These are phyloP conservation scores for Pichiaceae sp. DNA, from an alignment of 1,139 yeast species.

Conservation along the genomic window DNA sequence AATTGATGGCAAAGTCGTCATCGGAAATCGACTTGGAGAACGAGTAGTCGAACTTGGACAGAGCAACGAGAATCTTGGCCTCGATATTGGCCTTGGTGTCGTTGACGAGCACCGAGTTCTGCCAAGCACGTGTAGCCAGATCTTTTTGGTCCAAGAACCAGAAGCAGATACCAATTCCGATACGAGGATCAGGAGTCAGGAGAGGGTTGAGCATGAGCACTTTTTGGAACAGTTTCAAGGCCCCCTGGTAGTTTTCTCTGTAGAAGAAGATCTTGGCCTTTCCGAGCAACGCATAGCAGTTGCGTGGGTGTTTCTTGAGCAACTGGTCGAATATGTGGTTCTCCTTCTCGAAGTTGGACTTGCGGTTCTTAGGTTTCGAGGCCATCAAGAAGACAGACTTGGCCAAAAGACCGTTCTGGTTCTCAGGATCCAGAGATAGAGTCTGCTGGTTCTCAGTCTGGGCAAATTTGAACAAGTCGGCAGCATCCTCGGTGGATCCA, in stretches of 20 bases:
- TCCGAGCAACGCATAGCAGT: constrained; percentile 73
- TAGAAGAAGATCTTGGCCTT: constrained; percentile 75
- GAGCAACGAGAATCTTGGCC: constrained; percentile 57
- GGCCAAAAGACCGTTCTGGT: constrained; percentile 16
- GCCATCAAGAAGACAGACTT: constrained; percentile 19
- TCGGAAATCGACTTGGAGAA: constrained; percentile 53
- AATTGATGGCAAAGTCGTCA: constrained; percentile 44
- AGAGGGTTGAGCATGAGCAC: constrained; percentile 70
- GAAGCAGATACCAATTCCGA: constrained; percentile 91
- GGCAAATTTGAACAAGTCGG: constrained; percentile 17
- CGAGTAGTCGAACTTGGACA: constrained; percentile 61
- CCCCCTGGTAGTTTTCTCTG: constrained; percentile 63
- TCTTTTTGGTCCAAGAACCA: constrained; percentile 78
- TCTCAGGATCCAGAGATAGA: constrained; percentile 13
- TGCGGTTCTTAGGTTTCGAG: constrained; percentile 14
- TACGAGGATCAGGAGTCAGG: constrained; percentile 83
- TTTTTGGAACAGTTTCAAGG: constrained; percentile 78
- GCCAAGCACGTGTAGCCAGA: constrained; percentile 80
- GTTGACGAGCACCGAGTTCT: constrained; percentile 63
- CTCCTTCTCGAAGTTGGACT: constrained; percentile 49
- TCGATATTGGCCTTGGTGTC: constrained; percentile 33
- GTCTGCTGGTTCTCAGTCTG: constrained; percentile 18
- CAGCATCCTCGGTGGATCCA: constrained; percentile 6
- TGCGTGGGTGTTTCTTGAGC: constrained; percentile 38
- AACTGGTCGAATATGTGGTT: constrained; percentile 52